A percentile compares a stretch with the other conserved stretches of the same genome.
Evolutionary conservation across 139 green algal genomes (phyloP).

Genomic region (Chlamydomonas sphaeroides): DNA sequence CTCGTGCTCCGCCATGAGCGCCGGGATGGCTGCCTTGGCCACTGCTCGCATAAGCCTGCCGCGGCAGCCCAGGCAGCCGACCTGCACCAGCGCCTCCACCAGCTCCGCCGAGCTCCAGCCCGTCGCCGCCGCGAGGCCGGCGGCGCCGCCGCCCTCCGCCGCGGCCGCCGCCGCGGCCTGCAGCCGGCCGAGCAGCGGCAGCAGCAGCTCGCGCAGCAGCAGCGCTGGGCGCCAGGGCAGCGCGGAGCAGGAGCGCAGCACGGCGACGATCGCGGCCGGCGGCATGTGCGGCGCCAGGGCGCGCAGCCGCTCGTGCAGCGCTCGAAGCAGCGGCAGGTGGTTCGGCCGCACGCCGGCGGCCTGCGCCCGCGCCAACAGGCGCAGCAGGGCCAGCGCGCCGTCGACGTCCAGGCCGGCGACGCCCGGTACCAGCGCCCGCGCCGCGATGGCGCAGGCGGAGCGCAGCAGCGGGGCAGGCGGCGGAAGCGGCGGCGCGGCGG

Average conservation of each 20-base stretch:
- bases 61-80: neutral
- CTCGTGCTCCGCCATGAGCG: too few relatives aligned
- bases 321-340: conserved; percentile 6
- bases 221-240: conserved; percentile 17
- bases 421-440: neutral
- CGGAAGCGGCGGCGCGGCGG: neutral
- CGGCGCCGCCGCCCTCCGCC: neutral
- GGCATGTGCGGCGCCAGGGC: neutral
- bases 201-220: conserved; percentile 6
- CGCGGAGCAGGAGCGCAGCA: neutral
- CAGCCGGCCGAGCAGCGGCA: conserved; percentile 6
- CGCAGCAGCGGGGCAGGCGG: neutral
- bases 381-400: neutral
- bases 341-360: neutral
- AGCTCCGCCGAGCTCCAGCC: neutral
- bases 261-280: neutral
- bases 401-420: neutral
- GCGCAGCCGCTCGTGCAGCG: conserved; percentile 26
- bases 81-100: neutral
- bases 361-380: neutral
- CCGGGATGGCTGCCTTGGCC: too few relatives aligned
- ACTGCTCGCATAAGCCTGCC: too few relatives aligned
- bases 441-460: neutral
- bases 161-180: neutral
- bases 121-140: neutral